phyloP scores from a whole-genome alignment of 768 basidiomycete genomes.

The Amanita brunnescens region DNA sequence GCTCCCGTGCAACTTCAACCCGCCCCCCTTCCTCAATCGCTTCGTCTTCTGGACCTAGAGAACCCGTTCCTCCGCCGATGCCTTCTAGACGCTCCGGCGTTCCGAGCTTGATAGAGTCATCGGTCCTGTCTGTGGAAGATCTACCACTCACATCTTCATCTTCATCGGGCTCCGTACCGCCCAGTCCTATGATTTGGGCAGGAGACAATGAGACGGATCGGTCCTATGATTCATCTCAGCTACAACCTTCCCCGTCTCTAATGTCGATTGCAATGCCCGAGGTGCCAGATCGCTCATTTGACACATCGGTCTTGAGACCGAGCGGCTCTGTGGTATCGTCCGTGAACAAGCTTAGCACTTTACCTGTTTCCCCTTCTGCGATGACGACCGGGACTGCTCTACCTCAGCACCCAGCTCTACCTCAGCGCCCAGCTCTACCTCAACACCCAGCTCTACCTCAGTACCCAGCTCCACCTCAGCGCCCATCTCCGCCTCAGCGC shows the following conservation, averaged over 20 bases:
- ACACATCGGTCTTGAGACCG: conserved; percentile 67
- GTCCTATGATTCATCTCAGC: conserved; percentile 72
- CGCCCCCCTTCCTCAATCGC: background rate
- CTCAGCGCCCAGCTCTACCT: background rate
- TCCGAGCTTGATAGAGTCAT: conserved; percentile 15
- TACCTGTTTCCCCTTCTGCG: conserved; percentile 23
- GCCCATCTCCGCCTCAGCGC: background rate
- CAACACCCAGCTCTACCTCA: background rate
- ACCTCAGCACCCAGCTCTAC: conserved; percentile 13
- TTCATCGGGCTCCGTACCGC: conserved; percentile 14
- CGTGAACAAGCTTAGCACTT: conserved; percentile 18
- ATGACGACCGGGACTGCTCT: conserved; percentile 31
- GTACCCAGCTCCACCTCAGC: background rate
- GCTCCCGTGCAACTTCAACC: background rate
- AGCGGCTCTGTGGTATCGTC: conserved; percentile 42
- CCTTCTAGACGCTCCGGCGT: conserved; percentile 5
- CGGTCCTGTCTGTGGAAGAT: conserved; percentile 4
- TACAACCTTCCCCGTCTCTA: conserved; percentile 62
- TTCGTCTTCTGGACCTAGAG: background rate
- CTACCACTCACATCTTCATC: background rate
- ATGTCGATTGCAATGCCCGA: conserved; percentile 48
- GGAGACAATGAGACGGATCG: conserved; percentile 42
- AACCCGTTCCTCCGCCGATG: background rate
- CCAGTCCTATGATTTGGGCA: conserved; percentile 43
- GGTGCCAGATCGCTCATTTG: conserved; percentile 54